These are phyloP conservation scores for Trifolium dubium DNA, from an alignment of 306 rosid genomes.

Conservation along the genomic window DNA sequence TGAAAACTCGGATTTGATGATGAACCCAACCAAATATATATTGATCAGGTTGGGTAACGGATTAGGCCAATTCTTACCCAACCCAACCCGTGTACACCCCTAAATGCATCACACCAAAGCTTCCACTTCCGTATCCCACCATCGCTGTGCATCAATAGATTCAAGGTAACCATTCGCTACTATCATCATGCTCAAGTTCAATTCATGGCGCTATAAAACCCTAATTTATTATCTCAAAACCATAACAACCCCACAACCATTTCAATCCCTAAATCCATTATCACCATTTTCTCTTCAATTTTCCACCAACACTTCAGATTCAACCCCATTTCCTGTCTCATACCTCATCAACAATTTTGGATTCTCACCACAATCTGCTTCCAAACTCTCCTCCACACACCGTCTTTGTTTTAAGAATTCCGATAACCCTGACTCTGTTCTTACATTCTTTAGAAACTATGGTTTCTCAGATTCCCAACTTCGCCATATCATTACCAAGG, in stretches of 20 bases:
- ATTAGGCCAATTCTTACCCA: no score
- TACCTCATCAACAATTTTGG: background rate
- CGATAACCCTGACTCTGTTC: background rate
- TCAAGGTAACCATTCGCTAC: no score
- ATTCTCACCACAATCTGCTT: background rate
- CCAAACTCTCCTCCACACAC: background rate
- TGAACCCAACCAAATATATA: no score
- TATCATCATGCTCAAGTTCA: background rate
- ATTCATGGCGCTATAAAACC: background rate
- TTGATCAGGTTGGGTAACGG: no score
- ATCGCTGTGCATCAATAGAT: no score
- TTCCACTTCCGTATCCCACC: no score
- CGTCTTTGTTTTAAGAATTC: background rate
- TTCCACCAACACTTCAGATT: background rate
- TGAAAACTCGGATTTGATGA: no score
- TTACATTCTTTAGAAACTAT: background rate
- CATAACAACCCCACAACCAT: background rate
- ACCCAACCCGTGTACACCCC: no score
- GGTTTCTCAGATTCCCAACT: background rate
- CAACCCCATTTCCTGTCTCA: background rate
- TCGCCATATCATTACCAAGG: background rate
- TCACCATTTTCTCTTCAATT: background rate
- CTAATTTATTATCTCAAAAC: background rate
- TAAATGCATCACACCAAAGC: no score
- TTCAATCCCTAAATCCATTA: background rate